phyloP scores from a whole-genome alignment of 768 basidiomycete species.

The Nidularia pulvinata region DNA sequence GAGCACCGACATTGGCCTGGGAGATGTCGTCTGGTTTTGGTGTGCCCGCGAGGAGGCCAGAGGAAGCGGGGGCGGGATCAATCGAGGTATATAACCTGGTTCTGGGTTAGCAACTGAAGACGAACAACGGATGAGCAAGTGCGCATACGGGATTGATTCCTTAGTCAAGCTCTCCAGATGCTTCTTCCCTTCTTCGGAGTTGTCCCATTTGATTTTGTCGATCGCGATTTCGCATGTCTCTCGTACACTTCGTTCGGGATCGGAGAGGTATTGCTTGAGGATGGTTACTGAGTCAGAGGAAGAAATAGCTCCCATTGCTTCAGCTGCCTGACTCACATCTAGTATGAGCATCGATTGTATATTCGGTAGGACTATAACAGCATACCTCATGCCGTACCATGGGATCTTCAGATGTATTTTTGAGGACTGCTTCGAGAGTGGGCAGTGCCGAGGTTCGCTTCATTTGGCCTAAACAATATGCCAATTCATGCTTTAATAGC shows the following conservation, averaged over 20 bases:
- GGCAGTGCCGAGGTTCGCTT: conserved; percentile 73
- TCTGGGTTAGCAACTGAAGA: not conserved
- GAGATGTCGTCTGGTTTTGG: conserved; percentile 52
- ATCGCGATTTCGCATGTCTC: conserved; percentile 99
- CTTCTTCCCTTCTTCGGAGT: conserved; percentile 67
- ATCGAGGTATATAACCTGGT: conserved; percentile 76
- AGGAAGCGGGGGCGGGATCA: conserved; percentile 87
- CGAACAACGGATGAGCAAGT: not conserved
- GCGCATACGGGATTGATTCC: conserved; percentile 34
- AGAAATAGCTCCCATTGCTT: conserved; percentile 96
- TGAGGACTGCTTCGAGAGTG: conserved; percentile 74
- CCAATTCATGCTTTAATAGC: conserved; percentile 94
- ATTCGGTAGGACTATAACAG: conserved; percentile 3
- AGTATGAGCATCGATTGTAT: conserved; percentile 9
- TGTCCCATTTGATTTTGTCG: conserved; percentile 93
- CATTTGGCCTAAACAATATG: conserved; percentile 96
- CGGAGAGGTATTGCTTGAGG: conserved; percentile 68
- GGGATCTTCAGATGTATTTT: conserved; percentile 71
- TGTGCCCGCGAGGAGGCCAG: conserved; percentile 54
- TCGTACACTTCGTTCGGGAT: conserved; percentile 74
- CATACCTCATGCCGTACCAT: conserved; percentile 98
- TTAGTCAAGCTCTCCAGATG: conserved; percentile 31
- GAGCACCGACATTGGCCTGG: conserved; percentile 42
- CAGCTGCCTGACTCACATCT: conserved; percentile 72
- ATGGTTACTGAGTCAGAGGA: conserved; percentile 62